Percentiles rank a stretch among this genome's conserved stretches.
Conservation (phyloP, 2,329 filamentous ascomycete species). For the Xenosphaeropsis pyriputrescens region DNA sequence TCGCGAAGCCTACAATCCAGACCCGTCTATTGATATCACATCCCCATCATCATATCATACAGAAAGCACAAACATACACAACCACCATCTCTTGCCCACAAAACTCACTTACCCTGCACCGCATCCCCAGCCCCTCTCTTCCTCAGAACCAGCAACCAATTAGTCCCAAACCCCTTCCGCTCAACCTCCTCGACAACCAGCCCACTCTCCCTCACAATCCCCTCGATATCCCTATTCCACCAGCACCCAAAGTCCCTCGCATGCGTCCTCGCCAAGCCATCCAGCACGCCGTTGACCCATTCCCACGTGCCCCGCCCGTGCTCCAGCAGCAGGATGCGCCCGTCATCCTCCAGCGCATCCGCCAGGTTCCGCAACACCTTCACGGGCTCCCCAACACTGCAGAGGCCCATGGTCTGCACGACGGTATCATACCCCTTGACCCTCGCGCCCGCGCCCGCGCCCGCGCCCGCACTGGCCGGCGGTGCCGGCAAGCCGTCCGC, state of each 20-base stretch:
- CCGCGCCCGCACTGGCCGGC: conserved; percentile 10
- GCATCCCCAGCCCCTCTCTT: conserved; percentile 9
- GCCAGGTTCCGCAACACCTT: conserved; percentile 38
- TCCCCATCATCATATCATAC: no score
- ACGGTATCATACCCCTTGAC: conserved; percentile 39
- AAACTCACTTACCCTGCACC: no score
- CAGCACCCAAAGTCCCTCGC: conserved; percentile 49
- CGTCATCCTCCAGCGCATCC: conserved; percentile 31
- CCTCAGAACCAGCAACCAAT: background rate
- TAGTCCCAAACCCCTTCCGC: conserved; percentile 1
- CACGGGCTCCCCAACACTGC: conserved; percentile 42
- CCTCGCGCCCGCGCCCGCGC: conserved; percentile 9
- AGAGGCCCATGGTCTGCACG: conserved; percentile 50
- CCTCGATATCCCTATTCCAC: conserved; percentile 52
- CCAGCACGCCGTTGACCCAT: conserved; percentile 38
- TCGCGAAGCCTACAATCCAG: no score
- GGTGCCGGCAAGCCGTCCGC: conserved; percentile 10
- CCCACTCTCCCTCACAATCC: conserved; percentile 44
- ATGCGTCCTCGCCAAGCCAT: conserved; percentile 37
- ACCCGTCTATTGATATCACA: no score
- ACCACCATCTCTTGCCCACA: no score
- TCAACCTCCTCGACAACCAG: conserved; percentile 38
- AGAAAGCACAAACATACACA: no score
- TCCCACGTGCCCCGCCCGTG: conserved; percentile 42
- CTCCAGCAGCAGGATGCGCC: conserved; percentile 45